phyloP scores from a whole-genome alignment of 305 asterid genomes.

The Fraxinus baroniana region DNA sequence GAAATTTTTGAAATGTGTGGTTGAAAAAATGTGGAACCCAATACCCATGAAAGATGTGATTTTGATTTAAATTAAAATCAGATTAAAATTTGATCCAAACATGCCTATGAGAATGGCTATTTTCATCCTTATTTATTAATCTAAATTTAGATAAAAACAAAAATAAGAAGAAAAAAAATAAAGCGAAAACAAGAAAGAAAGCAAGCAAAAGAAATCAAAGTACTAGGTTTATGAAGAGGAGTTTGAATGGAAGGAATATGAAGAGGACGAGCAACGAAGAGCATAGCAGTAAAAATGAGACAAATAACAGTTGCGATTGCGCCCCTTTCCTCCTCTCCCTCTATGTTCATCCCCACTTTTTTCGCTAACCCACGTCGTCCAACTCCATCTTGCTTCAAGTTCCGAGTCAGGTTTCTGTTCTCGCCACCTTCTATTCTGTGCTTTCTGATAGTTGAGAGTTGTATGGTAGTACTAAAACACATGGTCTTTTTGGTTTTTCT shows the following conservation, averaged over 20 bases:
- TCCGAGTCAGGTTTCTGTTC: conserved; percentile 40
- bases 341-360: conserved; percentile 21
- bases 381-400: conserved; percentile 26
- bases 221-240: too few relatives aligned
- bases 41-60: too few relatives aligned
- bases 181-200: not conserved
- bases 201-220: too few relatives aligned
- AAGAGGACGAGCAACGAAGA: not conserved
- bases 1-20: too few relatives aligned
- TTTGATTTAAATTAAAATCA: too few relatives aligned
- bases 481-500: not conserved
- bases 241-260: conserved; percentile 8
- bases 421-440: not conserved
- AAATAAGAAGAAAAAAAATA: not conserved
- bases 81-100: too few relatives aligned
- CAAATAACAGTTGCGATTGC: conserved; percentile 26
- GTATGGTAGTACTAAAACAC: not conserved
- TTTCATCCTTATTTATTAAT: too few relatives aligned
- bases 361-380: conserved; percentile 24
- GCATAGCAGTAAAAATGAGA: conserved; percentile 26
- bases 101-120: too few relatives aligned
- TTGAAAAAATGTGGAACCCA: too few relatives aligned
- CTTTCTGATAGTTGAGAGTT: not conserved
- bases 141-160: too few relatives aligned
- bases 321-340: conserved; percentile 23